Percentiles rank a stretch among this genome's conserved stretches.
Conservation (phyloP, 2,329 filamentous ascomycete species). For the Fusarium gaditjirri region DNA sequence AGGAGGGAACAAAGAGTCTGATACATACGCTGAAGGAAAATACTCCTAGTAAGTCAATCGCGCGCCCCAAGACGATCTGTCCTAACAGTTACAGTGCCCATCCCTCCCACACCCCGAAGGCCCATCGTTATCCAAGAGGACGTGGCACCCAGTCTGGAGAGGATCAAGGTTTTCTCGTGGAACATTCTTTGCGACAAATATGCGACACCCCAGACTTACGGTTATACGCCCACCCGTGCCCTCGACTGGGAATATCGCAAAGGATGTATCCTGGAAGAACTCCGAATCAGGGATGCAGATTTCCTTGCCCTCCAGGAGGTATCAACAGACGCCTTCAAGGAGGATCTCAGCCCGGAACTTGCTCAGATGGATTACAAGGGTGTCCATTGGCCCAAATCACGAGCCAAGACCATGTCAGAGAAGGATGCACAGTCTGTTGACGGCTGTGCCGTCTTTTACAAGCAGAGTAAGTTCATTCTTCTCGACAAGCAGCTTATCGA, state of each 20-base stretch:
- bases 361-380: slow-evolving; percentile 92
- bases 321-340: slow-evolving; percentile 89
- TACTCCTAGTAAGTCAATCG: slow-evolving; percentile 75
- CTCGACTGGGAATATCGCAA: slow-evolving; percentile 89
- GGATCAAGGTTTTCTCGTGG: slow-evolving; percentile 88
- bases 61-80: neutral
- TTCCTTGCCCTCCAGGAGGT: slow-evolving; percentile 95
- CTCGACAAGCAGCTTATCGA: slow-evolving; percentile 95
- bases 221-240: slow-evolving; percentile 86
- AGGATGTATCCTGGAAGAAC: slow-evolving; percentile 83
- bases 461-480: slow-evolving; percentile 91
- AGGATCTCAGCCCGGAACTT: slow-evolving; percentile 88
- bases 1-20: slow-evolving; percentile 86
- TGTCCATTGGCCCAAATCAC: slow-evolving; percentile 89
- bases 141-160: slow-evolving; percentile 68
- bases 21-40: slow-evolving; percentile 86
- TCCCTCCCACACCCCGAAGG: slow-evolving; percentile 79
- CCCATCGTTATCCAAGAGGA: slow-evolving; percentile 82
- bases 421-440: slow-evolving; percentile 91
- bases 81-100: slow-evolving; percentile 68
- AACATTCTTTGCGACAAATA: slow-evolving; percentile 97
- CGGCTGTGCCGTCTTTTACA: slow-evolving; percentile 97
- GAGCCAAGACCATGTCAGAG: slow-evolving; percentile 91
- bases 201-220: slow-evolving; percentile 85
- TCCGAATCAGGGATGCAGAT: slow-evolving; percentile 82